Evolutionary conservation across 805 yeast genomes (phyloP).

Genomic region (Saccharomycopsis sp.): DNA sequence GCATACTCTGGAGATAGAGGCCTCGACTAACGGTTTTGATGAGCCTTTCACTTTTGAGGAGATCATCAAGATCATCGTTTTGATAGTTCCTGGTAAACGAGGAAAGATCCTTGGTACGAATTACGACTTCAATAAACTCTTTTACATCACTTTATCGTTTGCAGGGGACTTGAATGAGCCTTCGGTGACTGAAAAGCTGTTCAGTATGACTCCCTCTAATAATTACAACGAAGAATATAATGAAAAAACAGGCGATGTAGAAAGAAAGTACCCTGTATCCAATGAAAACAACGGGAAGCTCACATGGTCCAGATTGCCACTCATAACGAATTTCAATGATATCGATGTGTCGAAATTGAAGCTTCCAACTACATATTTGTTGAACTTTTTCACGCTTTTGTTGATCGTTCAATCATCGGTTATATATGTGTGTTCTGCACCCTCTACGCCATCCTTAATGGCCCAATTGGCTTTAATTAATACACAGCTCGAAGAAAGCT

Average conservation of each 20-base stretch:
- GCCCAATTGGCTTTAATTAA: background rate
- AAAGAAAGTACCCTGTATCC: conserved; percentile 2
- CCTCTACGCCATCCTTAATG: background rate
- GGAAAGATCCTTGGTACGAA: conserved; percentile 4
- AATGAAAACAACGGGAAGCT: background rate
- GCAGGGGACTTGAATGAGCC: conserved; percentile 3
- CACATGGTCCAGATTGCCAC: conserved; percentile 4
- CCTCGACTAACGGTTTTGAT: background rate
- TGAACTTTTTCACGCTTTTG: conserved; percentile 14
- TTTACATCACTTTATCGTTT: conserved; percentile 7
- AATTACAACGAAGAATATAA: conserved; percentile 5
- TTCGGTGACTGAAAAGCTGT: background rate
- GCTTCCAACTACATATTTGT: conserved; percentile 6
- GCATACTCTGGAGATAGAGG: background rate
- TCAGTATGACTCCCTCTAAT: background rate
- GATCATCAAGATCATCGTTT: conserved; percentile 8
- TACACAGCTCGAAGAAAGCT: background rate
- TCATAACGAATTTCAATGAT: background rate
- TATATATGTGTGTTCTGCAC: background rate
- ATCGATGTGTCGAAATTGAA: background rate
- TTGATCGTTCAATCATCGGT: conserved; percentile 4
- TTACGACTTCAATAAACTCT: conserved; percentile 10
- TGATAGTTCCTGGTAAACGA: conserved; percentile 11
- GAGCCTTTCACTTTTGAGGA: conserved; percentile 11
- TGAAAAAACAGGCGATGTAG: conserved; percentile 17